Conservation (phyloP, 1,139 yeast species). For the Kodamaea anthophila region DNA sequence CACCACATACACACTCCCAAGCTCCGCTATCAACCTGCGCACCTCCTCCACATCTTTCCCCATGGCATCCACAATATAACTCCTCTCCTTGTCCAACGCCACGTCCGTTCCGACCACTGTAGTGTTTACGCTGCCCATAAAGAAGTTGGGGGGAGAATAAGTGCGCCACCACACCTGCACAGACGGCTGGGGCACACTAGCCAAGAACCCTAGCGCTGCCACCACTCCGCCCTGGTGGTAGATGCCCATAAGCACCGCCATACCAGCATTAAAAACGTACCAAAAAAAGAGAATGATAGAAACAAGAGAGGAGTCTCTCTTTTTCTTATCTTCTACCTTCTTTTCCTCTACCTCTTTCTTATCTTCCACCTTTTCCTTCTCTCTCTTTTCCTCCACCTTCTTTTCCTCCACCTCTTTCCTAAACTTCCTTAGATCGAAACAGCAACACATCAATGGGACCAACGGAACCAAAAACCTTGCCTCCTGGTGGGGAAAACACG, state of each 20-base stretch:
- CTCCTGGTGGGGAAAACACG: constrained; percentile 87
- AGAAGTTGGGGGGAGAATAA: constrained; percentile 89
- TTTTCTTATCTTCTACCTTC: not conserved
- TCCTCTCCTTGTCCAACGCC: constrained; percentile 6
- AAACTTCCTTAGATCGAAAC: constrained; percentile 42
- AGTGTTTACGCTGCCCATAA: constrained; percentile 42
- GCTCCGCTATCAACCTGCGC: constrained; percentile 11
- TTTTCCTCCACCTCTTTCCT: constrained; percentile 1
- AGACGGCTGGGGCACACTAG: constrained; percentile 11
- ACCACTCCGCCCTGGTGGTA: constrained; percentile 89
- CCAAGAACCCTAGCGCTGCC: constrained; percentile 46
- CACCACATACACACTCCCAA: constrained; percentile 27
- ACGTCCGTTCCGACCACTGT: constrained; percentile 16
- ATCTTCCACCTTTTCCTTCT: not conserved
- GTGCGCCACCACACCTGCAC: constrained; percentile 87
- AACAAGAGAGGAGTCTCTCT: constrained; percentile 7
- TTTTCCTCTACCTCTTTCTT: not conserved
- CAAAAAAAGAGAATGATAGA: constrained; percentile 36
- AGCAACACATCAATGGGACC: constrained; percentile 63
- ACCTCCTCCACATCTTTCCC: constrained; percentile 38
- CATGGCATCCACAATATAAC: constrained; percentile 48
- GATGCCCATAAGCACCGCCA: constrained; percentile 68
- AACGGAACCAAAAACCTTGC: constrained; percentile 75
- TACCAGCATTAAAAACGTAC: constrained; percentile 56
- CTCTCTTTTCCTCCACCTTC: not conserved